phyloP scores from a whole-genome alignment of 140 eudicot genomes.

The Flaveria floridana region DNA sequence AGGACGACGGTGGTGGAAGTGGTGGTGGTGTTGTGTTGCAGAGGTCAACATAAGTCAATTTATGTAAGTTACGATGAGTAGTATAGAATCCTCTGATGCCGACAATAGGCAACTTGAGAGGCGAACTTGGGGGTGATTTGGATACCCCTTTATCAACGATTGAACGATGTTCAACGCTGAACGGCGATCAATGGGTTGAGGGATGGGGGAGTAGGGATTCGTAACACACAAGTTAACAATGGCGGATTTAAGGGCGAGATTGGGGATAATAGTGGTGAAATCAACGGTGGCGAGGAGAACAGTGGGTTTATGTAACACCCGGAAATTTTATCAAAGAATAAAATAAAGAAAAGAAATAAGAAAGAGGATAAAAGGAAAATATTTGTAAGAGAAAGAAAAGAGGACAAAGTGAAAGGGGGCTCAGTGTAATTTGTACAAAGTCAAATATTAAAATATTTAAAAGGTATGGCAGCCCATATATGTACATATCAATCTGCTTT shows the following conservation, averaged over 20 bases:
- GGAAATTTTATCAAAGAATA: too few relatives aligned
- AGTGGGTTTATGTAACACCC: constrained; percentile 25
- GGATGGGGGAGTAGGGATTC: constrained; percentile 28
- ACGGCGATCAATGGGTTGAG: constrained; percentile 44
- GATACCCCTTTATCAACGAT: constrained; percentile 17
- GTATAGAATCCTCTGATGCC: constrained; percentile 58
- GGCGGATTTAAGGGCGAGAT: constrained; percentile 83
- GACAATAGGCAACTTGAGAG: constrained; percentile 41
- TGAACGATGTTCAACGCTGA: constrained; percentile 45
- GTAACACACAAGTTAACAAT: constrained; percentile 55
- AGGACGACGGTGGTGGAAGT: neutral
- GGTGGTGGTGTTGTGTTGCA: constrained; percentile 30
- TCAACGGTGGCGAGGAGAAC: constrained; percentile 45
- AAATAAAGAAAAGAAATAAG: too few relatives aligned
- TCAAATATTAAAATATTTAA: too few relatives aligned
- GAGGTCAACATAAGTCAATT: too few relatives aligned
- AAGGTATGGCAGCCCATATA: too few relatives aligned
- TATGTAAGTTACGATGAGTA: neutral
- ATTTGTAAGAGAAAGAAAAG: too few relatives aligned
- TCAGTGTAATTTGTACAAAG: too few relatives aligned
- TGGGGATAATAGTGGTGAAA: constrained; percentile 70
- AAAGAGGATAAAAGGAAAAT: too few relatives aligned
- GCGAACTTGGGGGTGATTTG: constrained; percentile 16
- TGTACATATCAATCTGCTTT: too few relatives aligned
- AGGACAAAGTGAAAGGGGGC: too few relatives aligned